Conservation (phyloP, 169 alveolate species). For the Cryptosporidium muris region DNA sequence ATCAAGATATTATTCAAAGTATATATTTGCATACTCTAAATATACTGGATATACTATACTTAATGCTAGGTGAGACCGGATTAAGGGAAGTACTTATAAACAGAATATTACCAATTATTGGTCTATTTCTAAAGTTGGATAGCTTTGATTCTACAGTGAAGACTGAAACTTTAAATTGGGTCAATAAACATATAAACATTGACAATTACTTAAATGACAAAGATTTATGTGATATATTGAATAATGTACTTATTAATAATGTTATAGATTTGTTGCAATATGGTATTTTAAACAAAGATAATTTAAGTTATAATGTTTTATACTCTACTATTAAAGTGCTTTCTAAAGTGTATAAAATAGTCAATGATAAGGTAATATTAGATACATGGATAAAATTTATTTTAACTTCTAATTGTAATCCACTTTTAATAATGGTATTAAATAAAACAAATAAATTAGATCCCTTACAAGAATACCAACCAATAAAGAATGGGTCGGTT, state of each 20-base stretch:
- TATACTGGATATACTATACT: slow-evolving; percentile 14
- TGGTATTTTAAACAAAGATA: background rate
- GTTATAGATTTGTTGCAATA: background rate
- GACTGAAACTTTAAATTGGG: slow-evolving; percentile 30
- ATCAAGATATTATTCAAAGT: slow-evolving; percentile 4
- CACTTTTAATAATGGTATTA: too few relatives aligned
- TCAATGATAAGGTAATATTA: background rate
- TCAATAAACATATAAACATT: background rate
- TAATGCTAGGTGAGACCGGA: background rate
- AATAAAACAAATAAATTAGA: background rate
- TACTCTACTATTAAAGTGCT: slow-evolving; percentile 1
- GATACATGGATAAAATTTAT: slow-evolving; percentile 23
- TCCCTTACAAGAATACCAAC: too few relatives aligned
- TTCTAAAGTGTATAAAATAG: background rate
- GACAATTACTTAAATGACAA: background rate
- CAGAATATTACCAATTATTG: slow-evolving; percentile 15
- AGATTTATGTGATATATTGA: background rate
- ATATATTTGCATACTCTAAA: slow-evolving; percentile 18
- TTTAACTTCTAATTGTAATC: too few relatives aligned
- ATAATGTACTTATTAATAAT: slow-evolving; percentile 14
- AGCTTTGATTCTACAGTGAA: background rate
- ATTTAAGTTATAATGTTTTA: slow-evolving; percentile 3
- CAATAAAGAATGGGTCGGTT: too few relatives aligned
- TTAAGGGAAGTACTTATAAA: background rate
- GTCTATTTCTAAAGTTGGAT: background rate